Conservation (phyloP, 169 alveolate species). For the Plasmodium gaboni region DNA sequence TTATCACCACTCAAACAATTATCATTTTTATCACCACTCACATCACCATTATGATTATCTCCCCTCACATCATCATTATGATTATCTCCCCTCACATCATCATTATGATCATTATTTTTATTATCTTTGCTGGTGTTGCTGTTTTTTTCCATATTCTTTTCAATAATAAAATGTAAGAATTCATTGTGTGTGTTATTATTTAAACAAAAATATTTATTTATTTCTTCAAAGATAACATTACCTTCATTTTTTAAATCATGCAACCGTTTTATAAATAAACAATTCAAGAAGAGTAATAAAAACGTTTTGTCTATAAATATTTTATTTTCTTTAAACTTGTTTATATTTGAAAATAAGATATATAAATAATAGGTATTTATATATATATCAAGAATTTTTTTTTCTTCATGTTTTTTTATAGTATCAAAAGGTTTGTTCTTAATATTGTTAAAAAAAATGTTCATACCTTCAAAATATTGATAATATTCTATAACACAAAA, state of each 20-base stretch:
- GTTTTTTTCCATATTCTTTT: neutral
- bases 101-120: neutral
- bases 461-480: conserved; percentile 8
- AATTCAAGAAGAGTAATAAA: conserved; percentile 14
- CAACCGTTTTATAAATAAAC: conserved; percentile 7
- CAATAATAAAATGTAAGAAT: conserved; percentile 8
- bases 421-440: no score
- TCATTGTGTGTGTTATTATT: conserved; percentile 8
- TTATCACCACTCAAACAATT: no score
- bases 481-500: conserved; percentile 3
- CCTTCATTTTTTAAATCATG: conserved; percentile 7
- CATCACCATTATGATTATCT: no score
- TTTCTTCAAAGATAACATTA: neutral
- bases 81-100: neutral
- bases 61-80: no score
- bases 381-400: conserved; percentile 32
- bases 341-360: conserved; percentile 45
- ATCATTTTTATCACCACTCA: no score
- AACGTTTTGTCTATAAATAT: conserved; percentile 10
- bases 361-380: conserved; percentile 42
- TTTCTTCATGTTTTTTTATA: neutral
- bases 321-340: conserved; percentile 13
- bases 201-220: conserved; percentile 12
- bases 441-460: conserved; percentile 7
- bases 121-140: neutral